A percentile compares a stretch with the other conserved stretches of the same genome.
phyloP scores from a whole-genome alignment of 345 rosid genomes.

The Lumnitzera racemosa region DNA sequence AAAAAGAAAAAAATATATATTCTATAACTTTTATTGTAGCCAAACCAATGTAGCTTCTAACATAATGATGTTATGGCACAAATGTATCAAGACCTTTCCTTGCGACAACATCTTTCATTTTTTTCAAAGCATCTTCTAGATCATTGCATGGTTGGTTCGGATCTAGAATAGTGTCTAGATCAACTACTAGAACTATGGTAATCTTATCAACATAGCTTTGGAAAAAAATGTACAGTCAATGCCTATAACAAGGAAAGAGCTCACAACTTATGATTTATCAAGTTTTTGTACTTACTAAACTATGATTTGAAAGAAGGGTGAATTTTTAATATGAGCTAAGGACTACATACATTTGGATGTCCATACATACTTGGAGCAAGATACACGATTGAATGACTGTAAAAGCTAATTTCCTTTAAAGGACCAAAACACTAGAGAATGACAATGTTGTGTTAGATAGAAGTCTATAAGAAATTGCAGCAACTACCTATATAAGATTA shows the following conservation, averaged over 20 bases:
- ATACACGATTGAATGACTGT: conserved; percentile 51
- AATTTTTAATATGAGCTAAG: neutral
- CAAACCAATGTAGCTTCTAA: too few species aligned
- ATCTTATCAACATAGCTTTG: conserved; percentile 69
- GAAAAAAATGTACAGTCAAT: conserved; percentile 51
- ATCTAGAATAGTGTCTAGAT: conserved; percentile 58
- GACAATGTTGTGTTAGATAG: conserved; percentile 41
- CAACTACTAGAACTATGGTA: conserved; percentile 54
- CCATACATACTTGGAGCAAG: conserved; percentile 59
- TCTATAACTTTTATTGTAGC: too few species aligned
- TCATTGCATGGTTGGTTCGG: conserved; percentile 54
- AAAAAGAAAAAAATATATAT: too few species aligned
- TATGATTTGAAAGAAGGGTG: neutral
- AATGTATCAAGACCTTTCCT: neutral
- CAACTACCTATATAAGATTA: conserved; percentile 19
- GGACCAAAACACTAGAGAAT: conserved; percentile 62
- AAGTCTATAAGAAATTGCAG: conserved; percentile 23
- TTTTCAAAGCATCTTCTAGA: conserved; percentile 43
- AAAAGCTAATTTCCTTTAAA: conserved; percentile 48
- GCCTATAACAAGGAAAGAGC: conserved; percentile 31
- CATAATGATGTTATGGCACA: neutral
- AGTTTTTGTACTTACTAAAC: neutral
- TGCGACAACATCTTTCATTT: conserved; percentile 31
- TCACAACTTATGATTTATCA: too few species aligned
- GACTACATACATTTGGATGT: conserved; percentile 45